Base-by-base conservation (phyloP, 1,284 basidiomycete genomes). In the Earliella scabrosa region DNA sequence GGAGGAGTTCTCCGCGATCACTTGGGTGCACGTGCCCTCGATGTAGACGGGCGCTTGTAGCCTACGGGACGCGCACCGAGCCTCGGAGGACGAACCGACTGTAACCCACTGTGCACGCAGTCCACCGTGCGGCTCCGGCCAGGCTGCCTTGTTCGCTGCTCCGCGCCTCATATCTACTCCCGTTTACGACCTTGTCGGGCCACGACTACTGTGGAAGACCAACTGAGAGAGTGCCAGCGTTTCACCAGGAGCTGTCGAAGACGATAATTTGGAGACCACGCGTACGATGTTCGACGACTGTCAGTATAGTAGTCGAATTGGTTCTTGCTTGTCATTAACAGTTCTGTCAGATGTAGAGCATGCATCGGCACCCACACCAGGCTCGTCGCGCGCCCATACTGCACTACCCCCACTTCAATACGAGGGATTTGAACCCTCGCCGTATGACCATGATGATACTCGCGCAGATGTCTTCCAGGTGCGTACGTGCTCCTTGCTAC, bases 371-470 rank as follows among this genome's bases (percentile, higher is more conserved):
- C 79, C 85, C 16, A 68, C 73, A 2, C 73, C 72, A 34, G 71
- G 70, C 40, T 72, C 74, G 8, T 61, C 71, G 14, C 73, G 75
- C 46, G 68, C 72, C 41, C 66, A 73, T 2, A 72, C 74, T 44
- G 80, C 82, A 1, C 71, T 85, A 21, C 81, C 83, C 5, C 73
- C 84, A 39, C 74, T 95, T 31, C 85, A 90, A 51, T 95, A 91
- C 67, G 90, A 96, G 68, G 94, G 93, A 11, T 96, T 94, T 67
- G 94, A 96, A 72, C 82, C 83, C 21, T 85, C 85, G 23, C 81
- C 85, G 4, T 81, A 82, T 61, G 80, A 81, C 29, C 69, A 75
- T 45, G 78, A 83, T 62, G 82, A 85, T 63, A 64, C 70, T 32
- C 72, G 72, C 46, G 75, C 72, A 21, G 80, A 80, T 49, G 66